Base-by-base conservation (phyloP, 2,329 filamentous ascomycete genomes). In the Sphaerostilbella broomeana region DNA sequence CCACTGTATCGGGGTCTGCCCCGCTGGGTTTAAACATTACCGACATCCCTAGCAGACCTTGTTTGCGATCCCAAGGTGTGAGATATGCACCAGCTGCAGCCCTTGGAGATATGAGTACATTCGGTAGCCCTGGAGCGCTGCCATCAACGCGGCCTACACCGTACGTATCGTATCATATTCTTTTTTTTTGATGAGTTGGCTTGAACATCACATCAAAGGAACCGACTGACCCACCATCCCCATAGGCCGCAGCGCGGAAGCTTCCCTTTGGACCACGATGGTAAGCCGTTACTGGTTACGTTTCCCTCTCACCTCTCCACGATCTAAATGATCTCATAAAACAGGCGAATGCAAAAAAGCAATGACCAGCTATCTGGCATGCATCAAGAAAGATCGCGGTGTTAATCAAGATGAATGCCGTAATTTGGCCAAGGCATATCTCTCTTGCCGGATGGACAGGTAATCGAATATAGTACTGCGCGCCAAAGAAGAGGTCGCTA, bases 211-310 rank as follows among this genome's bases (percentile, higher is more conserved):
- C 28, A 31, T 35, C 27, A 26, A 22, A 29, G 30, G 24, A 35
- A 31, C 37, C 37, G 42, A 33, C 42, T 32, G 38, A 40, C 42
- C 37, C 38, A 30, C 24, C 29, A 26, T 31, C 30, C 17, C 18
- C 26, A 19, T 51, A 92, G 86, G 42, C 90, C 90, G 5, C 85
- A 95, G 61, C 81, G 89, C 53, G 90, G 90, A 40, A 94, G 86
- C 54, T 97, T 97, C 57, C 90, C 90, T n/a, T 78, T 97, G 40
- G 90, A 97, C 62, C 89, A 95, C 55, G 88, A 95, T 61, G 87
- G 68, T 68, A 53, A 49, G 63, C 48, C 30, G 12, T 25, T 29
- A 21, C 24, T 25, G n/a, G 17, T 15, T n/a, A 37, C 12, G 16
- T 16, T 21, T 27, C 12, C 16, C 28, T 28, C 24, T 15, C 15